Conservation (phyloP, 2,329 filamentous ascomycete genomes). For the Tolypocladium paradoxum region DNA sequence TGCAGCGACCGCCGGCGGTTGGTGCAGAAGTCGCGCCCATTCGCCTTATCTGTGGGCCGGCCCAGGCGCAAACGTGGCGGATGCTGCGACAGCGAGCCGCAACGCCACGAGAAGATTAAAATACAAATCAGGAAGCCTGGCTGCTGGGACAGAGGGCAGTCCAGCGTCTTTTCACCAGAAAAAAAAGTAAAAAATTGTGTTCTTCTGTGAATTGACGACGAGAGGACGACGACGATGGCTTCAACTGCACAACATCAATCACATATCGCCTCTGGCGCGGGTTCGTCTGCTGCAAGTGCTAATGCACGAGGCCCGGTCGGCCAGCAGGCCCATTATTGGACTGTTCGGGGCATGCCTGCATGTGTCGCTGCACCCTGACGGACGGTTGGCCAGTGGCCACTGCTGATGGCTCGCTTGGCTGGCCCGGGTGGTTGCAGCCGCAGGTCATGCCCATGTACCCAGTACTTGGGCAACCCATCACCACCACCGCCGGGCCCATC, state of each 20-base stretch:
- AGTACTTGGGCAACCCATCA: background rate
- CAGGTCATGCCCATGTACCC: background rate
- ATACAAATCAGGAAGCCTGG: background rate
- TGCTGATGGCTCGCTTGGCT: background rate
- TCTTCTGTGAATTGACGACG: background rate
- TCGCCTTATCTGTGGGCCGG: background rate
- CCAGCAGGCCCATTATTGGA: background rate
- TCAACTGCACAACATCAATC: background rate
- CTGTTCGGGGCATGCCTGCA: background rate
- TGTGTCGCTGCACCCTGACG: background rate
- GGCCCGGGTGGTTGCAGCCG: background rate
- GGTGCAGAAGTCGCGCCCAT: background rate
- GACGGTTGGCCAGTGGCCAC: background rate
- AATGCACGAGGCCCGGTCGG: background rate
- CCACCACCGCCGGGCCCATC: background rate
- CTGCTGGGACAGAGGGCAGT: background rate
- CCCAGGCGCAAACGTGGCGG: background rate
- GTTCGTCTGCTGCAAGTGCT: constrained; percentile 2
- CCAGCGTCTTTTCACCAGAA: too few relatives aligned
- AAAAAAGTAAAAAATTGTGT: too few relatives aligned
- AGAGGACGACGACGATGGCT: background rate
- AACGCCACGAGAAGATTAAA: background rate
- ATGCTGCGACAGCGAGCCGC: background rate
- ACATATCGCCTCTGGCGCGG: background rate
- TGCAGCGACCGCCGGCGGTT: background rate